Evolutionary conservation across 495 filamentous ascomycete species (phyloP).

Genomic region (Wilcoxina mikolae): DNA sequence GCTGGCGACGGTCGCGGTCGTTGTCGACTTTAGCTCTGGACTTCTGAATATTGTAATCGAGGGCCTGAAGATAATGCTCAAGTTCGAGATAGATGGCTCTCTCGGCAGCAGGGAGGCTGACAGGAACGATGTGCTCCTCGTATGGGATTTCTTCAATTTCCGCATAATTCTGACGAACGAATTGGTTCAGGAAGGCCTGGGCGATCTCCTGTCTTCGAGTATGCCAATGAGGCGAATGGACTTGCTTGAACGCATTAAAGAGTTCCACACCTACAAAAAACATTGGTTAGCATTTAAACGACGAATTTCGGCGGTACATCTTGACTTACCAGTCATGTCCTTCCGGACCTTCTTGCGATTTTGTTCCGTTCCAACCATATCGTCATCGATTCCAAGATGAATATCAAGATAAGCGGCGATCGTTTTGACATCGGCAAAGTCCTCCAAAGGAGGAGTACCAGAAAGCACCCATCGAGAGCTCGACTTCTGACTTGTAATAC

Average conservation of each 20-base stretch:
- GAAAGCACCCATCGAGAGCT: slow-evolving; percentile 50
- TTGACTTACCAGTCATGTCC: slow-evolving; percentile 31
- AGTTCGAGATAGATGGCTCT: slow-evolving; percentile 36
- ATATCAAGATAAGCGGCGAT: slow-evolving; percentile 43
- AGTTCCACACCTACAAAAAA: slow-evolving; percentile 32
- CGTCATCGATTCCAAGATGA: slow-evolving; percentile 41
- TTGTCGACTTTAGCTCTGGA: slow-evolving; percentile 30
- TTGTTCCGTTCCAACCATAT: slow-evolving; percentile 28
- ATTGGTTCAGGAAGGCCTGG: slow-evolving; percentile 40
- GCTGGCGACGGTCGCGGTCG: slow-evolving; percentile 32
- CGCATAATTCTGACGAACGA: slow-evolving; percentile 39
- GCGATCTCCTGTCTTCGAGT: slow-evolving; percentile 35
- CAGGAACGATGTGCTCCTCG: slow-evolving; percentile 30
- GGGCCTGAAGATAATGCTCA: slow-evolving; percentile 33
- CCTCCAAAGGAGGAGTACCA: slow-evolving; percentile 46
- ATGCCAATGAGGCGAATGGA: slow-evolving; percentile 40
- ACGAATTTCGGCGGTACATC: not conserved
- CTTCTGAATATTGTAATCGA: slow-evolving; percentile 33
- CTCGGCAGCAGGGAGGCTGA: slow-evolving; percentile 33
- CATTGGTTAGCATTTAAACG: slow-evolving; percentile 12
- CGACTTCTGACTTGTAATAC: slow-evolving; percentile 32
- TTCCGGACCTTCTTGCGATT: slow-evolving; percentile 29
- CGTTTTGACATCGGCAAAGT: slow-evolving; percentile 47
- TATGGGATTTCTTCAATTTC: slow-evolving; percentile 35
- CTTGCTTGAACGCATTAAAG: slow-evolving; percentile 35